A percentile compares a stretch with the other conserved stretches of the same genome.
Evolutionary conservation across 2,329 filamentous ascomycete genomes (phyloP).

Genomic region (Arthrobotrys musiformis): DNA sequence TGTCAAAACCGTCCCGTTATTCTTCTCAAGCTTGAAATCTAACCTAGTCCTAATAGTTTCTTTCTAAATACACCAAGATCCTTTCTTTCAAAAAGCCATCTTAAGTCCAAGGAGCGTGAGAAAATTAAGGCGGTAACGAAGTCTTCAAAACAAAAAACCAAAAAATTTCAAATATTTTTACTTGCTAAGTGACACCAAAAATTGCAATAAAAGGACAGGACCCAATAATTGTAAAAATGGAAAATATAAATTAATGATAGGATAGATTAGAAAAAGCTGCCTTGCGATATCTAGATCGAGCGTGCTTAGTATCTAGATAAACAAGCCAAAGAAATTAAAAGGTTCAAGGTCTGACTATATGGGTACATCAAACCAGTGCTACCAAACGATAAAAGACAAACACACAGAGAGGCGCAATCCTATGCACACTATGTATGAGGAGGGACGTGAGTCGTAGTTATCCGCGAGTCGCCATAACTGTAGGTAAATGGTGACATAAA

Average conservation of each 20-base stretch:
- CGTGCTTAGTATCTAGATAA: slow-evolving; percentile 21
- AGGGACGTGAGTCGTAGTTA: slow-evolving; percentile 53
- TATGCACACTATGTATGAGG: slow-evolving; percentile 43
- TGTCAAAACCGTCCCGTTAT: neutral
- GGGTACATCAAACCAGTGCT: slow-evolving; percentile 19
- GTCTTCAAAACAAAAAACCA: slow-evolving; percentile 4
- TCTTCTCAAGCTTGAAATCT: neutral
- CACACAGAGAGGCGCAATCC: slow-evolving; percentile 8
- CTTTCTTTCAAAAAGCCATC: neutral
- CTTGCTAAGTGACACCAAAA: slow-evolving; percentile 43
- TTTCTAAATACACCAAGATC: slow-evolving; percentile 38
- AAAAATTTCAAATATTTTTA: slow-evolving; percentile 25
- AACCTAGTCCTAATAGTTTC: neutral
- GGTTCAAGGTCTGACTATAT: slow-evolving; percentile 21
- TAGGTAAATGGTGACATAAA: slow-evolving; percentile 26
- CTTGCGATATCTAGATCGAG: slow-evolving; percentile 12
- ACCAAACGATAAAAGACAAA: slow-evolving; percentile 6
- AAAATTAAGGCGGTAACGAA: slow-evolving; percentile 2
- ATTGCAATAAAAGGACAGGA: slow-evolving; percentile 7
- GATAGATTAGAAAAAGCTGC: slow-evolving; percentile 36
- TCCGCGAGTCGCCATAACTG: slow-evolving; percentile 41
- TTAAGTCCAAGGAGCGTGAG: slow-evolving; percentile 37
- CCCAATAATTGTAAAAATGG: slow-evolving; percentile 18
- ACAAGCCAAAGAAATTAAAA: slow-evolving; percentile 31
- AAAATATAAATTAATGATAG: slow-evolving; percentile 53